Evolutionary conservation across 192 early-diverging fungal genomes (phyloP), one percentile per base, ranked within the genome.

Genomic region (Coemansia sp.): DNA sequence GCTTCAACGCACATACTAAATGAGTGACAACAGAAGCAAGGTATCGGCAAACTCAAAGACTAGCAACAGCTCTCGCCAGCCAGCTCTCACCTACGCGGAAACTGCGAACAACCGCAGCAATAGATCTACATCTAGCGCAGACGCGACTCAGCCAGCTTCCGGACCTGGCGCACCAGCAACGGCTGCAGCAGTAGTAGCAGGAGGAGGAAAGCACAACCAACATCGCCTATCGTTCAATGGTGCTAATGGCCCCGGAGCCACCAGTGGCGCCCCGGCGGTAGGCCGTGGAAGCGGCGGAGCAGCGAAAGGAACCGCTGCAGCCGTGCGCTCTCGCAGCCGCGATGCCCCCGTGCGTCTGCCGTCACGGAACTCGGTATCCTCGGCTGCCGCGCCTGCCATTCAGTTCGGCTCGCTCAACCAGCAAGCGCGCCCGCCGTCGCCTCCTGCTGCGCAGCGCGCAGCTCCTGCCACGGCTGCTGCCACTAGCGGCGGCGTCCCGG

Each of bases 331-430:
- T 31, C 71, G 60, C 37, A 67, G 69, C 50, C 65, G 66, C 34
- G 73, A 81, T 10, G 59, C 69, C 3, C 69, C 78, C 14, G 78
- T 81, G 58, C 73, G 78, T 20, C 63, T 81, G 56, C 78, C 78
- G 6, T 67, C 65, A 14, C 62, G 78, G 18, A 81, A 72, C 63
- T 71, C 69, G 31, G 78, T 75, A 13, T 65, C 69, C 3, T 64
- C 73, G 37, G 62, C 60, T 0, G 42, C 63, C 7, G 53, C 71
- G 23, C 65, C 81, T 9, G 65, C 72, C 33, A 80, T 84, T 39
- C 82, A 84, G 71, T 84, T 84, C 66, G 82, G 82, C n/a, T 76
- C 82, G 45, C 65, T 84, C 33, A 76, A 77, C 71, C 73, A 82
- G 67, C 70, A 79, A 55, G 37, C 70, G 1, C 73, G 74, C 55